A percentile compares a stretch with the other conserved stretches of the same genome.
These are phyloP conservation scores for Penicillium turbatum DNA, from an alignment of 495 filamentous ascomycete species.

Conservation along the genomic window DNA sequence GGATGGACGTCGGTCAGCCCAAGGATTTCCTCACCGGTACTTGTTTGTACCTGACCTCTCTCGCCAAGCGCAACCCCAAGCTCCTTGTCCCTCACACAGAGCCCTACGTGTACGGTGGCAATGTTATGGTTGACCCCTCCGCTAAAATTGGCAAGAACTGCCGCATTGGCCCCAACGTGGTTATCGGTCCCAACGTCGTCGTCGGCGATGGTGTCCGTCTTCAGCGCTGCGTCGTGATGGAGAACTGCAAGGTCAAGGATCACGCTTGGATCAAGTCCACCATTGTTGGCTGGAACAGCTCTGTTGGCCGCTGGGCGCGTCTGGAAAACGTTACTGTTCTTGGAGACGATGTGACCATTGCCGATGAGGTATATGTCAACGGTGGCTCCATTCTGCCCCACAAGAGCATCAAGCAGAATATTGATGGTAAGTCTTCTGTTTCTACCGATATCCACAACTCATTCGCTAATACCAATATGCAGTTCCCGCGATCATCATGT, in stretches of 20 bases:
- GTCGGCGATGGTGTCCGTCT: conserved; percentile 93
- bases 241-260: conserved; percentile 92
- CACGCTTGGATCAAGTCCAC: conserved; percentile 99
- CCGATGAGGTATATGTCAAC: conserved; percentile 98
- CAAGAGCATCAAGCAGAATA: conserved; percentile 98
- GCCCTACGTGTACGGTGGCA: conserved; percentile 87
- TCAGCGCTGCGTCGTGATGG: conserved; percentile 88
- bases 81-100: conserved; percentile 69
- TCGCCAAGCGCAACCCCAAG: conserved; percentile 89
- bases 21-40: conserved; percentile 98
- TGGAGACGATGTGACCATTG: conserved; percentile 98
- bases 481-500: conserved; percentile 87
- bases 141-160: conserved; percentile 98
- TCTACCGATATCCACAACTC: not conserved
- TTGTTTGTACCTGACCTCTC: conserved; percentile 91
- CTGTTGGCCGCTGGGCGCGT: conserved; percentile 90
- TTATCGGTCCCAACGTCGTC: conserved; percentile 91
- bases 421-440: conserved; percentile 63
- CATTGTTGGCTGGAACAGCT: conserved; percentile 99
- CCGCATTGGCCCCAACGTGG: conserved; percentile 96
- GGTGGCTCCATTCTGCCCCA: conserved; percentile 94
- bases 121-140: conserved; percentile 91
- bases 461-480: conserved; percentile 13
- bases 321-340: conserved; percentile 97
- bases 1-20: conserved; percentile 99